These are phyloP conservation scores for Inonotus hispidus DNA, from an alignment of 1,284 basidiomycete genomes.

Conservation along the genomic window DNA sequence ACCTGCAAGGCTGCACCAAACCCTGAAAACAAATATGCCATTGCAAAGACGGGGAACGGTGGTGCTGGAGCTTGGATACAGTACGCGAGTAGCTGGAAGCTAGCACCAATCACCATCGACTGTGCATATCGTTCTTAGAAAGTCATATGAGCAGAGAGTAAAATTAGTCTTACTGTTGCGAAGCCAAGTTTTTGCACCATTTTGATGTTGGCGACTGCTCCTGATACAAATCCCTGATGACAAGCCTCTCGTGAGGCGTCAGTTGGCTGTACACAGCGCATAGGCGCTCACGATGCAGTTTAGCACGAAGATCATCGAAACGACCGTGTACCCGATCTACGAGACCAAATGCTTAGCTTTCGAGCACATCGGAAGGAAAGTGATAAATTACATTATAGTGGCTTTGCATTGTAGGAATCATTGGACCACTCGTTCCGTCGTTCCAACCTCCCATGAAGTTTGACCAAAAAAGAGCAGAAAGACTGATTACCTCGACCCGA, in stretches of 20 bases:
- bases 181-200: constrained; percentile 54
- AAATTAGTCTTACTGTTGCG: constrained; percentile 42
- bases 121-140: not conserved
- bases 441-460: constrained; percentile 54
- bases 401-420: constrained; percentile 49
- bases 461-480: constrained; percentile 35
- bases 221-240: constrained; percentile 48
- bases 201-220: constrained; percentile 48
- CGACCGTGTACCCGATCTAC: constrained; percentile 42
- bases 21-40: constrained; percentile 56
- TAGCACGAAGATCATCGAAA: constrained; percentile 45
- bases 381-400: constrained; percentile 44
- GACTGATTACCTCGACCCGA: constrained; percentile 19
- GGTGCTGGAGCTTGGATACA: constrained; percentile 49
- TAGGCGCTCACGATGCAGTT: constrained; percentile 35
- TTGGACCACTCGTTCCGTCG: constrained; percentile 54
- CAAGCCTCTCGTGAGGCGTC: not conserved
- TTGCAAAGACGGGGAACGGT: constrained; percentile 59
- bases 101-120: constrained; percentile 28
- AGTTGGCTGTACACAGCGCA: not conserved
- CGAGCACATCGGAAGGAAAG: not conserved
- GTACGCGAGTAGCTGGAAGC: constrained; percentile 40
- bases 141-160: not conserved
- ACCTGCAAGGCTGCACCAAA: constrained; percentile 55
- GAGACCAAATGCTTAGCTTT: not conserved